Base-by-base conservation (phyloP, 768 basidiomycete genomes). In the Mycena galopus region DNA sequence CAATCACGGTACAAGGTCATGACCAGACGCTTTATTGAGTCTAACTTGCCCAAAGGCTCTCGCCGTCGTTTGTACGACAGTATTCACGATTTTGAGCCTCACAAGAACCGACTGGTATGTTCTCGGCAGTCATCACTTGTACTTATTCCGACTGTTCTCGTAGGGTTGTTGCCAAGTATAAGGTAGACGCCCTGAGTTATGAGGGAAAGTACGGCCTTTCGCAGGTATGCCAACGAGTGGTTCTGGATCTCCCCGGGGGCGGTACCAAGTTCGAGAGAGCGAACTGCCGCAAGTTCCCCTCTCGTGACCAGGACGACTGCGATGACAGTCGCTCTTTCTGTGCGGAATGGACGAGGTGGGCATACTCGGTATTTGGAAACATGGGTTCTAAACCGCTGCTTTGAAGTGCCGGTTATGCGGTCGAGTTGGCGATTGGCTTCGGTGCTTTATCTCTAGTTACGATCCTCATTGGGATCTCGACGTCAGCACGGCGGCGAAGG, bases 401-500 rank as follows among this genome's bases (percentile, higher is more conserved):
- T 10, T 23, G 17, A 37, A 88, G 90, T 55, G 94, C 93, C 19
- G 87, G 87, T 2, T 95, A 93, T 78, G 81, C 88, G 57, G 84
- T 87, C n/a, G 88, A 92, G 78, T 79, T 94, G 12, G 88, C 88
- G 53, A 85, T 90, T 35, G 91, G 93, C 4, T 92, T 92, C 78
- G 91, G 88, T 10, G 86, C 83, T 57, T 81, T 90, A 30, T 88
- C 92, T 4, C 81, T 93, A 42, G 77, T 86, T 0, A 83, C 92
- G 10, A 85, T 95, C 58, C 77, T 91, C 50, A 85, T 94, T 68
- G 93, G 94, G 4, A 86, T 93, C 23, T 93, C 88, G 77, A 94
- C 94, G 0, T 90, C 90, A 76, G 93, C 93, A 19, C 85, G 93
- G 61, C 85, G 94, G 74, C 85, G 93, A 69, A 88, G 94, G 73